Conservation (phyloP, 2,329 filamentous ascomycete species). For the Cladosporium sphaerospermum region DNA sequence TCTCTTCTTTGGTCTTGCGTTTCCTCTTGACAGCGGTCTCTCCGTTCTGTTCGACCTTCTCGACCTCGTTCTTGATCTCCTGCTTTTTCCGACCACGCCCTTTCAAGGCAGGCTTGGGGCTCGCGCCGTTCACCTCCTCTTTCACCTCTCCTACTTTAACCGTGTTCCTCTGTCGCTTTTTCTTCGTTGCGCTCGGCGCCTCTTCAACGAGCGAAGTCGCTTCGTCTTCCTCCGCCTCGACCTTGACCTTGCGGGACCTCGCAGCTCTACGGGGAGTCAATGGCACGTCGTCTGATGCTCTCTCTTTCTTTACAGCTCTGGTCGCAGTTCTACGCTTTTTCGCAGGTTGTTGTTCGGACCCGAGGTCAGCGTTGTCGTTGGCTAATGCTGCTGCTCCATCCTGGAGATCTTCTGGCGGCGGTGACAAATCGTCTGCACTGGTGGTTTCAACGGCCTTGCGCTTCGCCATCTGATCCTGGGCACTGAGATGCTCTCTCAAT, state of each 20-base stretch:
- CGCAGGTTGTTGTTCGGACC: background rate
- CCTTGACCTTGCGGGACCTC: constrained; percentile 5
- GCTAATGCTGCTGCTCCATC: constrained; percentile 9
- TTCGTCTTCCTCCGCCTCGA: constrained; percentile 12
- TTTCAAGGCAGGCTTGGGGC: background rate
- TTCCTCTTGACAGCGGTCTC: constrained; percentile 32
- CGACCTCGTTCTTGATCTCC: constrained; percentile 12
- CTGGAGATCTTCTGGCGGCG: constrained; percentile 16
- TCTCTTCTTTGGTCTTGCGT: constrained; percentile 52
- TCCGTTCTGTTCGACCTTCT: background rate
- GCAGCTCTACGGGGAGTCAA: background rate
- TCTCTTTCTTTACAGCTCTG: background rate
- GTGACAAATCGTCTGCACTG: constrained; percentile 16
- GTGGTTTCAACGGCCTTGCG: constrained; percentile 15
- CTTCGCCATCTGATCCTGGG: constrained; percentile 19
- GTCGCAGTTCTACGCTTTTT: constrained; percentile 20
- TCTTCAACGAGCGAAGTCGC: background rate
- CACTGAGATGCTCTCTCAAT: no score
- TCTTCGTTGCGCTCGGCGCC: background rate
- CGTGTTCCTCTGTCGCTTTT: constrained; percentile 14
- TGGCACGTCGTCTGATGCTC: background rate
- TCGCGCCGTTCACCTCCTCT: background rate
- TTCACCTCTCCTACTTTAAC: constrained; percentile 6
- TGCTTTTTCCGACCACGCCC: background rate
- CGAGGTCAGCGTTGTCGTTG: constrained; percentile 6